Evolutionary conservation across 441 rosid genomes (phyloP), one percentile per base, ranked within the genome.

Genomic region (Capsella rubella): DNA sequence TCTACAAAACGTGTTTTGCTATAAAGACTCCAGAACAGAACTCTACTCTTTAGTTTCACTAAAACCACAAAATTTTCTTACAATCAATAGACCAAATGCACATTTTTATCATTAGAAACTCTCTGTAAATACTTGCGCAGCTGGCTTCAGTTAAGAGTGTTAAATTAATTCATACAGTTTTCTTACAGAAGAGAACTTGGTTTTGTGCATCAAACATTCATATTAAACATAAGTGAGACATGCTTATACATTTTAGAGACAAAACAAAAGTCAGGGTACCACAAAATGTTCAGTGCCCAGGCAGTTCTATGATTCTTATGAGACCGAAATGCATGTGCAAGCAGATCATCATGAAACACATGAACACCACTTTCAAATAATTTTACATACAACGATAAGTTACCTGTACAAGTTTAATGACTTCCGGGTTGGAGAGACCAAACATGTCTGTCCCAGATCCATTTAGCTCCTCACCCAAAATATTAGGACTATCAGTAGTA

Each of bases 371-470:
- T 12, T 40, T 21, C 25, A 52, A 39, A 67, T 52, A 25, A 51
- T 25, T 47, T 58, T 9, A 74, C 34, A 74, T 40, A 35, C 55
- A 60, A 52, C 18, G 16, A 60, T 50, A 21, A 60, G 58, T 71
- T 84, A 95, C 99, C 98, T 84, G 87, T 80, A 92, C 76, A 42
- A 87, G 86, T 82, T 88, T 92, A 40, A 69, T 40, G 46, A 94
- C 95, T 76, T 92, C 87, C 21, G 97, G 90, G 78, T 82, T 79
- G 73, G 97, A 94, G 81, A 94, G 89, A 67, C 97, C 99, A 87
- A 94, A 94, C 97, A 94, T 87, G 40, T 89, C 89, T 58, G 90
- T 75, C 69, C 97, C 97, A 49, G 91, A 84, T 81, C 72, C 75
- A 71, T 47, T 76, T 31, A 50, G 76, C 56, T 79, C 82, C 54